phyloP scores from a whole-genome alignment of 192 early-diverging fungal genomes.

The Spizellomyces sp. region DNA sequence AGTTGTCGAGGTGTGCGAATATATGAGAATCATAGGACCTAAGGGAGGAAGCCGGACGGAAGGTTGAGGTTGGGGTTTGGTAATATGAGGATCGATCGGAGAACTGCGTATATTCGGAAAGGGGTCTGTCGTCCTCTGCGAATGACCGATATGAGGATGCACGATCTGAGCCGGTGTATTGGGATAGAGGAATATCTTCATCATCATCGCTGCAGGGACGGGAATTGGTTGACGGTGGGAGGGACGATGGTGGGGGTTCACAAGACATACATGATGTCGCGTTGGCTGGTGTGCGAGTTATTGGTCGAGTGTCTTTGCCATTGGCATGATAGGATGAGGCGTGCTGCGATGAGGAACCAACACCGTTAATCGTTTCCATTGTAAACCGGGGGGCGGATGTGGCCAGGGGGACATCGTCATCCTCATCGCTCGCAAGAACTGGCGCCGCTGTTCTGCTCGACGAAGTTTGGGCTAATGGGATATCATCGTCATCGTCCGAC shows the following conservation, averaged over 20 bases:
- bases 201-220: too few species aligned
- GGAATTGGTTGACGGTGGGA: too few species aligned
- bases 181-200: not conserved
- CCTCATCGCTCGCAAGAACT: not conserved
- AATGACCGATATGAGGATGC: not conserved
- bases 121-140: too few species aligned
- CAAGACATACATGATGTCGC: too few species aligned
- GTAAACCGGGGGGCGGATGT: not conserved
- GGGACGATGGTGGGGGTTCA: too few species aligned
- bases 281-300: too few species aligned
- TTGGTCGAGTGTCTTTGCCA: not conserved
- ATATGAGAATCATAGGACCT: constrained; percentile 2
- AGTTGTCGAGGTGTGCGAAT: not conserved
- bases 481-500: constrained; percentile 6
- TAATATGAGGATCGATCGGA: not conserved
- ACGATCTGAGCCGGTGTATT: not conserved
- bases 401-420: constrained; percentile 5
- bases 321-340: not conserved
- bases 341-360: not conserved
- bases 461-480: constrained; percentile 8
- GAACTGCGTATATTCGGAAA: too few species aligned
- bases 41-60: not conserved
- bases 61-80: constrained; percentile 2
- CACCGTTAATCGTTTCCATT: not conserved
- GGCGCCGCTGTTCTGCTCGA: not conserved